Evolutionary conservation across 176 grass and related monocot genomes (phyloP).

Genomic region (Elaeis guineensis): DNA sequence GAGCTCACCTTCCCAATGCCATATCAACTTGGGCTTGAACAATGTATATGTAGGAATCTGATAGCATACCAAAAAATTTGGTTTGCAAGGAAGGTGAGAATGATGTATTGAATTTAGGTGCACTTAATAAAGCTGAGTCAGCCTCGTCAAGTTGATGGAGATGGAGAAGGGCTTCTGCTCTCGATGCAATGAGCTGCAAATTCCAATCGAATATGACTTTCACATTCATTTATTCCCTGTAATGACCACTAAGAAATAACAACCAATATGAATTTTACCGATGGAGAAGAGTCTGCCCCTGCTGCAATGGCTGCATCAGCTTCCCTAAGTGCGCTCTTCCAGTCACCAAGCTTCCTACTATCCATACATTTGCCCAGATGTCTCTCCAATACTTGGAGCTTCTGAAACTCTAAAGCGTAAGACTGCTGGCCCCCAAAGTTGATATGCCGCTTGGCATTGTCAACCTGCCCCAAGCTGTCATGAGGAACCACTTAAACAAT

Average conservation of each 20-base stretch:
- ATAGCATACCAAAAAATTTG: conserved; percentile 3
- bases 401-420: conserved; percentile 17
- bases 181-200: conserved; percentile 10
- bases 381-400: conserved; percentile 1
- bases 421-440: conserved; percentile 18
- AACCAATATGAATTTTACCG: neutral
- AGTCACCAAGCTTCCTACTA: conserved; percentile 7
- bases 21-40: conserved; percentile 5
- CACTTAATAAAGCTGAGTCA: neutral
- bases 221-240: too few relatives aligned
- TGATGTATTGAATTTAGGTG: neutral
- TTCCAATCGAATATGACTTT: neutral
- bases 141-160: conserved; percentile 7
- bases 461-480: conserved; percentile 52
- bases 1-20: conserved; percentile 13
- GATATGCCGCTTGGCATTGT: conserved; percentile 42
- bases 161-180: conserved; percentile 10
- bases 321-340: conserved; percentile 13
- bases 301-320: conserved; percentile 9
- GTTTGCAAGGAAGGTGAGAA: neutral
- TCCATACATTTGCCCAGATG: neutral
- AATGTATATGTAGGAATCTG: conserved; percentile 1
- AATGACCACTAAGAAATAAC: too few relatives aligned
- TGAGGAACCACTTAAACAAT: neutral
- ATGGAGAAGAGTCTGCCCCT: conserved; percentile 8